A percentile compares a stretch with the other conserved stretches of the same genome.
Evolutionary conservation across 805 yeast genomes (phyloP).

Genomic region (Zygosaccharomyces siamensis): DNA sequence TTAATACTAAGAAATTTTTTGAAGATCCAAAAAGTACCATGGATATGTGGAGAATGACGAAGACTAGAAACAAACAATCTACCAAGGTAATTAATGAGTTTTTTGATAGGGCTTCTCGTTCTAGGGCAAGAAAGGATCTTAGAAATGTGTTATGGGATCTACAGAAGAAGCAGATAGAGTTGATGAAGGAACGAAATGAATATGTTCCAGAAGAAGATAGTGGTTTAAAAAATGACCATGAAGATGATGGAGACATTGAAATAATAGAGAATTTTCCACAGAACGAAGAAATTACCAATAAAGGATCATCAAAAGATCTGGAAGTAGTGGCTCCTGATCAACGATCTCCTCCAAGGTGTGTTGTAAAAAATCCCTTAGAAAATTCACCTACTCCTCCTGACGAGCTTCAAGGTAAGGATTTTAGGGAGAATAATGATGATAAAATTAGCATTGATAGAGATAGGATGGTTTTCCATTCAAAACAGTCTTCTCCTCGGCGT

Average conservation of each 20-base stretch:
- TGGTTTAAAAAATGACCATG: slow-evolving; percentile 11
- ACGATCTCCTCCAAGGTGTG: background rate
- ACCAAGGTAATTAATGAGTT: slow-evolving; percentile 22
- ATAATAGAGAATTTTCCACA: slow-evolving; percentile 25
- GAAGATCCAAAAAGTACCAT: slow-evolving; percentile 45
- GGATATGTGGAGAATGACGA: slow-evolving; percentile 41
- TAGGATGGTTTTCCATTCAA: background rate
- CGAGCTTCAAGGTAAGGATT: background rate
- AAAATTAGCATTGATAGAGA: slow-evolving; percentile 1
- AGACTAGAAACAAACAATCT: slow-evolving; percentile 15
- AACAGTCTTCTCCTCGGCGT: background rate
- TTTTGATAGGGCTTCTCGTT: slow-evolving; percentile 28
- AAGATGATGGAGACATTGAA: slow-evolving; percentile 30
- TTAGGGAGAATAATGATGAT: background rate
- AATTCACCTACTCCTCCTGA: background rate
- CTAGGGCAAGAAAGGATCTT: slow-evolving; percentile 25
- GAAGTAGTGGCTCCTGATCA: background rate
- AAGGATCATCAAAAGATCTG: background rate
- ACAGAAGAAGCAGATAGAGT: slow-evolving; percentile 20
- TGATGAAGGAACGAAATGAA: slow-evolving; percentile 7
- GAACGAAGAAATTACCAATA: background rate
- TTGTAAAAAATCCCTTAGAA: background rate
- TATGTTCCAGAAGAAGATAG: slow-evolving; percentile 9
- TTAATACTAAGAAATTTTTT: slow-evolving; percentile 59
- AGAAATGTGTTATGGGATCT: slow-evolving; percentile 23